Evolutionary conservation across 2,329 filamentous ascomycete genomes (phyloP).

Genomic region (Colletotrichum sp.): DNA sequence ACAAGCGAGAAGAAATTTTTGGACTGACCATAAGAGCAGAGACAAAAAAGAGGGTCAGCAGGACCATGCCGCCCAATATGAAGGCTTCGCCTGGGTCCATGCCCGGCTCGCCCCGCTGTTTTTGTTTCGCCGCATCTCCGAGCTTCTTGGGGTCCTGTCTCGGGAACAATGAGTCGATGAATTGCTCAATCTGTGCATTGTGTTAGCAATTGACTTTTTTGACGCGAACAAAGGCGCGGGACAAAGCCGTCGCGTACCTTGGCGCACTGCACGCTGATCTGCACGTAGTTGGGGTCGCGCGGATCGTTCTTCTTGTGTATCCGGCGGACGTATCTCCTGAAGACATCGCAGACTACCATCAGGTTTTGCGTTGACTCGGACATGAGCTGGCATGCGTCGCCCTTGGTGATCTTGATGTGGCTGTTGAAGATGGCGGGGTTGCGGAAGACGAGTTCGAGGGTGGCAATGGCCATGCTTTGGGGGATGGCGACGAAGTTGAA

Average conservation of each 20-base stretch:
- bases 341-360: slow-evolving; percentile 78
- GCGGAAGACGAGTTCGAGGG: slow-evolving; percentile 88
- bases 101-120: slow-evolving; percentile 43
- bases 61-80: slow-evolving; percentile 70
- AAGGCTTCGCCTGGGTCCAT: slow-evolving; percentile 65
- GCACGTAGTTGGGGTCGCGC: slow-evolving; percentile 87
- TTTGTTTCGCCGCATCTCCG: slow-evolving; percentile 42
- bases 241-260: slow-evolving; percentile 59
- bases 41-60: slow-evolving; percentile 73
- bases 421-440: slow-evolving; percentile 85
- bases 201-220: slow-evolving; percentile 19
- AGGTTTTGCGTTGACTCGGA: slow-evolving; percentile 91
- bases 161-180: slow-evolving; percentile 93
- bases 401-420: slow-evolving; percentile 97
- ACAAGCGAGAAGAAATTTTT: not conserved
- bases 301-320: slow-evolving; percentile 96
- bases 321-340: slow-evolving; percentile 76
- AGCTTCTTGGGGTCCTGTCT: slow-evolving; percentile 74
- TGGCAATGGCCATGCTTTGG: slow-evolving; percentile 96
- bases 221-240: not conserved
- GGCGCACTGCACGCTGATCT: slow-evolving; percentile 89
- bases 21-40: slow-evolving; percentile 76
- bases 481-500: slow-evolving; percentile 99
- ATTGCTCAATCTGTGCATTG: slow-evolving; percentile 80
- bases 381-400: slow-evolving; percentile 91